Evolutionary conservation across 2,329 filamentous ascomycete species (phyloP).

Genomic region (Exutisphaerella laricina): DNA sequence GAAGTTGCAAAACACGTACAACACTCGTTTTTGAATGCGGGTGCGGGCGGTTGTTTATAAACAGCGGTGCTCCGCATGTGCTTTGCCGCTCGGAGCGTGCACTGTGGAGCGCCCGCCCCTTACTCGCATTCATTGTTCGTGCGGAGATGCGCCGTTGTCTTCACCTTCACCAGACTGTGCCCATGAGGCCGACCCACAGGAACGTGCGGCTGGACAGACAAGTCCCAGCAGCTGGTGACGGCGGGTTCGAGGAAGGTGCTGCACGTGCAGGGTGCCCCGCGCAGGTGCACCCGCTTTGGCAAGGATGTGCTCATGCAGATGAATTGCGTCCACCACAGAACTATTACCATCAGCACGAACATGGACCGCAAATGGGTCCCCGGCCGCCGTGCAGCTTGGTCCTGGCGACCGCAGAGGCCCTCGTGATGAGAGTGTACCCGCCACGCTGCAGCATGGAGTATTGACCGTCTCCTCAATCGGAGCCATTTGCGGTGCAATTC

Average conservation of each 20-base stretch:
- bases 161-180: constrained; percentile 2
- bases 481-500: background rate
- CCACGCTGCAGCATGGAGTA: background rate
- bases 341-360: background rate
- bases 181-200: background rate
- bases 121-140: constrained; percentile 1
- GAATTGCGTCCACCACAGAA: constrained; percentile 1
- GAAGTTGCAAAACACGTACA: too few species aligned
- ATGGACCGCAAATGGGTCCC: constrained; percentile 1
- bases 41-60: constrained; percentile 1
- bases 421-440: background rate
- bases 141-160: constrained; percentile 1
- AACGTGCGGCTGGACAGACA: background rate
- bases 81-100: background rate
- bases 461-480: background rate
- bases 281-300: background rate
- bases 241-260: background rate
- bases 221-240: background rate
- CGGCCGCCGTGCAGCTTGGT: background rate
- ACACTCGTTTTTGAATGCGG: constrained; percentile 1
- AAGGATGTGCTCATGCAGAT: constrained; percentile 1
- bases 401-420: background rate
- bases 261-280: background rate
- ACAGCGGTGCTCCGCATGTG: constrained; percentile 2
- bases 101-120: constrained; percentile 3